phyloP scores from a whole-genome alignment of 2,329 filamentous ascomycete species.

The Penicillium sp. region DNA sequence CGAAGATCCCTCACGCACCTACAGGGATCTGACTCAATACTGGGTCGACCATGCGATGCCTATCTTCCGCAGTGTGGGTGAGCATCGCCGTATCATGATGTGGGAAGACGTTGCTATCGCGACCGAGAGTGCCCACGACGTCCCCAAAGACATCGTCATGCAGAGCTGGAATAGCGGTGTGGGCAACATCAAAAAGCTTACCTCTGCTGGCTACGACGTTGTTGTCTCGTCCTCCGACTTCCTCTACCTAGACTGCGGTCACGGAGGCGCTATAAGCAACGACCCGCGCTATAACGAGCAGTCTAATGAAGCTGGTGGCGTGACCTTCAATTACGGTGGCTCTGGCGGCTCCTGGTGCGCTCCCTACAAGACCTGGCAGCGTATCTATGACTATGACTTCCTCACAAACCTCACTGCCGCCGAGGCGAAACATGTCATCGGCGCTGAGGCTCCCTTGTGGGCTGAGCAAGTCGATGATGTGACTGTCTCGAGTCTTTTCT shows the following conservation, averaged over 20 bases:
- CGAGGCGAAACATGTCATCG: slow-evolving; percentile 52
- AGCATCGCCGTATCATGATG: slow-evolving; percentile 55
- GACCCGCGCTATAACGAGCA: slow-evolving; percentile 57
- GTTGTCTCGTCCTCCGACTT: slow-evolving; percentile 58
- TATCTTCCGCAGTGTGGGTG: slow-evolving; percentile 46
- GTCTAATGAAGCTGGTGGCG: slow-evolving; percentile 49
- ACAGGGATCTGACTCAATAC: slow-evolving; percentile 54
- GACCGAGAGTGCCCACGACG: slow-evolving; percentile 46
- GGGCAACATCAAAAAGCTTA: slow-evolving; percentile 53
- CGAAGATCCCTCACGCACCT: slow-evolving; percentile 50
- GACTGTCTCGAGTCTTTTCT: slow-evolving; percentile 52
- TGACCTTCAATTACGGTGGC: slow-evolving; percentile 57
- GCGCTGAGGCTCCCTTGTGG: slow-evolving; percentile 55
- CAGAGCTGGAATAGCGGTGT: slow-evolving; percentile 58
- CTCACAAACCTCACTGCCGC: slow-evolving; percentile 48
- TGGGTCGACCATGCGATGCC: slow-evolving; percentile 55
- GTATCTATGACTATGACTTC: slow-evolving; percentile 61
- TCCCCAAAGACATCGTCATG: slow-evolving; percentile 54
- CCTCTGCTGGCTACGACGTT: slow-evolving; percentile 52
- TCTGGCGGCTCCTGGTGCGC: slow-evolving; percentile 58
- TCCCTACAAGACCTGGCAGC: slow-evolving; percentile 61
- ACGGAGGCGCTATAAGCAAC: slow-evolving; percentile 55
- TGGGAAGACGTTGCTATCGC: slow-evolving; percentile 56
- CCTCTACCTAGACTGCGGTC: slow-evolving; percentile 58
- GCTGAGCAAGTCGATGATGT: slow-evolving; percentile 57